Evolutionary conservation across 768 basidiomycete species (phyloP).

Genomic region (Inosperma sp.): DNA sequence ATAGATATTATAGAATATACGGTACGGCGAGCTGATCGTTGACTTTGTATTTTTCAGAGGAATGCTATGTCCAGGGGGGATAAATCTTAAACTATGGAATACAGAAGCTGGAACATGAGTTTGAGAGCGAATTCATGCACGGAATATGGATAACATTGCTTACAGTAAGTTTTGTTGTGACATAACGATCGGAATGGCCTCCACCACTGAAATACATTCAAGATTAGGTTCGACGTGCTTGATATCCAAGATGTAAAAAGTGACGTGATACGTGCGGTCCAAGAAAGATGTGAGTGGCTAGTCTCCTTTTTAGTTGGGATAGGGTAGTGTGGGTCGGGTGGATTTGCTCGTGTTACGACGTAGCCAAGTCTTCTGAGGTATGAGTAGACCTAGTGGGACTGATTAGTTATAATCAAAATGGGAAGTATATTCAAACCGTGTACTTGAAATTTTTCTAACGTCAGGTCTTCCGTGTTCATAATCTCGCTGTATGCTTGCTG

Average conservation of each 20-base stretch:
- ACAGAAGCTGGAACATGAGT: conserved; percentile 47
- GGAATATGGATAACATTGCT: conserved; percentile 22
- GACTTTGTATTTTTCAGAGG: conserved; percentile 20
- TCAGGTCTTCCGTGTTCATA: conserved; percentile 73
- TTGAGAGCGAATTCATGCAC: conserved; percentile 2
- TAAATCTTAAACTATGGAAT: conserved; percentile 66
- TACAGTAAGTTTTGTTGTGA: conserved; percentile 51
- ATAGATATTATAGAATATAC: conserved; percentile 85
- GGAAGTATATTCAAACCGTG: conserved; percentile 12
- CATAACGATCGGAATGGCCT: conserved; percentile 51
- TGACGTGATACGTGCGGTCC: conserved; percentile 29
- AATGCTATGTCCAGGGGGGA: conserved; percentile 60
- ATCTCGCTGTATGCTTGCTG: conserved; percentile 87
- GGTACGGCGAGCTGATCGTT: conserved; percentile 52
- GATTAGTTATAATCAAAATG: conserved; percentile 1
- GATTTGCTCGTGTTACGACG: conserved; percentile 70
- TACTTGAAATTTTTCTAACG: conserved; percentile 87
- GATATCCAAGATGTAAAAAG: conserved; percentile 33
- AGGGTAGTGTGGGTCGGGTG: conserved; percentile 54
- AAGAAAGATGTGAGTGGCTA: conserved; percentile 24
- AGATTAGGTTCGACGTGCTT: conserved; percentile 28
- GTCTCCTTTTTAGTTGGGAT: conserved; percentile 35
- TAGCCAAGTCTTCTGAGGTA: conserved; percentile 93
- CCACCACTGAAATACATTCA: conserved; percentile 58
- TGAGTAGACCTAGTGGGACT: conserved; percentile 72